phyloP scores from a whole-genome alignment of 371 early-diverging fungal species.

The Chytridium lagenaria region DNA sequence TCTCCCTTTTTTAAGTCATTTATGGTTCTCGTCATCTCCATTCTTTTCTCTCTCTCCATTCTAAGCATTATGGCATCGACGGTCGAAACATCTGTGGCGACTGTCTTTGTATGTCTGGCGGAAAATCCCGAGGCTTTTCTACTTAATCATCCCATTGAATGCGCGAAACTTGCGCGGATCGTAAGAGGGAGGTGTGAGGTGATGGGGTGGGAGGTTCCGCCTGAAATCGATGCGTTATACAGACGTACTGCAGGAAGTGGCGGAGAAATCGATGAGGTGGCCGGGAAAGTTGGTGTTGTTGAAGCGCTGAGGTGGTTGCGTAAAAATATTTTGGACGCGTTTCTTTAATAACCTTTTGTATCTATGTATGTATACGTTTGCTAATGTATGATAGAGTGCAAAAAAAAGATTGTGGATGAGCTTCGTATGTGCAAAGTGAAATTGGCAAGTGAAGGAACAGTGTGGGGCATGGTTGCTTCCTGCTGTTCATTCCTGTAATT shows the following conservation, averaged over 20 bases:
- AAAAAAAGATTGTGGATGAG: too few relatives aligned
- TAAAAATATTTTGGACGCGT: too few relatives aligned
- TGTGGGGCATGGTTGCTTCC: too few relatives aligned
- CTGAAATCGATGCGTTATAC: conserved; percentile 2
- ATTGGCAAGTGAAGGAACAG: too few relatives aligned
- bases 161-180: conserved; percentile 21
- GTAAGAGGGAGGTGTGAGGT: conserved; percentile 25
- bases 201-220: conserved; percentile 26
- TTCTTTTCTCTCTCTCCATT: conserved; percentile 29
- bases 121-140: conserved; percentile 37
- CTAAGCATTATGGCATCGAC: conserved; percentile 36
- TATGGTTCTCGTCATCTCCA: conserved; percentile 11
- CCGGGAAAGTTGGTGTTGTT: too few relatives aligned
- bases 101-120: conserved; percentile 34
- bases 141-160: conserved; percentile 18
- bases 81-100: conserved; percentile 34
- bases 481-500: too few relatives aligned
- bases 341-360: too few relatives aligned
- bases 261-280: too few relatives aligned
- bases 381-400: too few relatives aligned
- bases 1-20: conserved; percentile 7
- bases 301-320: too few relatives aligned
- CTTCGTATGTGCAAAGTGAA: too few relatives aligned
- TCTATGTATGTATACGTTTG: too few relatives aligned
- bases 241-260: background rate